Evolutionary conservation across 345 rosid genomes (phyloP).

Genomic region (Turnera subulata): DNA sequence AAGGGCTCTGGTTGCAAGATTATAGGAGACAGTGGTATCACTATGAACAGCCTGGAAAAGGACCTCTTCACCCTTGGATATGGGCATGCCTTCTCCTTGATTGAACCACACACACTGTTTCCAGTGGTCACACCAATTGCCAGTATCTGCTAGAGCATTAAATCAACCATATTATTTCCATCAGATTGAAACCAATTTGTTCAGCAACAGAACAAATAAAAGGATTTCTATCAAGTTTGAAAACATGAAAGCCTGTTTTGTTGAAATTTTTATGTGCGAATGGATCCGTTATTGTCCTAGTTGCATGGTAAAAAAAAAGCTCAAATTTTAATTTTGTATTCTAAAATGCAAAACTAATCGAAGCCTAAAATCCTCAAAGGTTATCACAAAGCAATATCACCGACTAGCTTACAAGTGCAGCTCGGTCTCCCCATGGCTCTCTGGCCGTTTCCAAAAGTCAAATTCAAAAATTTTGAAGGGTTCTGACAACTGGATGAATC

Average conservation of each 20-base stretch:
- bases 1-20: conserved; percentile 34
- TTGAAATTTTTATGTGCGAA: conserved; percentile 4
- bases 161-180: conserved; percentile 13
- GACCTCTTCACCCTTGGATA: conserved; percentile 54
- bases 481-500: conserved; percentile 77
- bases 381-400: conserved; percentile 87
- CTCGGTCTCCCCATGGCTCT: conserved; percentile 53
- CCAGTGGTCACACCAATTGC: conserved; percentile 97
- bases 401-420: conserved; percentile 54
- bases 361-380: neutral
- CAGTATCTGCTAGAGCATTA: conserved; percentile 43
- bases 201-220: neutral
- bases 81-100: conserved; percentile 49
- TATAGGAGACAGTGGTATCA: conserved; percentile 57
- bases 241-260: neutral
- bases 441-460: conserved; percentile 92
- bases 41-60: conserved; percentile 59
- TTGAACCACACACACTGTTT: conserved; percentile 92
- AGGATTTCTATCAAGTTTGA: neutral
- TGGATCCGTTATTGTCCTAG: no score
- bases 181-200: neutral
- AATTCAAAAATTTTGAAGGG: conserved; percentile 86
- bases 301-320: no score
- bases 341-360: no score
- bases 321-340: no score